A percentile compares a stretch with the other conserved stretches of the same genome.
Evolutionary conservation across 2,329 filamentous ascomycete species (phyloP).

Genomic region (Fusarium beomiforme): DNA sequence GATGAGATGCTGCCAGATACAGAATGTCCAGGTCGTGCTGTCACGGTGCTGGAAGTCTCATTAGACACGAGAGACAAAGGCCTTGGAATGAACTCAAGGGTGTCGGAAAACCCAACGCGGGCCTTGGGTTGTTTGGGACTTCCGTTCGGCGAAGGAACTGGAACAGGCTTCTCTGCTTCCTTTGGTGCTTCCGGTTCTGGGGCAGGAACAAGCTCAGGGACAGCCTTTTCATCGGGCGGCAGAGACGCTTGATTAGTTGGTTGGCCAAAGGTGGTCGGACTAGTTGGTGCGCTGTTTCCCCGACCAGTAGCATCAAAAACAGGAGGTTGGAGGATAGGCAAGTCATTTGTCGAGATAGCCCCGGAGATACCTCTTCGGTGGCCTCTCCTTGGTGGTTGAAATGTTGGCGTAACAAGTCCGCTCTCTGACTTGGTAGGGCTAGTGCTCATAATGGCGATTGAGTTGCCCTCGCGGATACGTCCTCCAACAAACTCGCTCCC

Average conservation of each 20-base stretch:
- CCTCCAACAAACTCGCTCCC: conserved; percentile 90
- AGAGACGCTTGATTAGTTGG: conserved; percentile 34
- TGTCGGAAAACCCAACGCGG: conserved; percentile 85
- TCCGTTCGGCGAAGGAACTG: conserved; percentile 4
- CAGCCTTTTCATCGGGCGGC: conserved; percentile 1
- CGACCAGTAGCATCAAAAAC: conserved; percentile 60
- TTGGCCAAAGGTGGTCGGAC: conserved; percentile 60
- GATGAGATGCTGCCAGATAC: conserved; percentile 84
- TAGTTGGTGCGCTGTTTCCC: conserved; percentile 72
- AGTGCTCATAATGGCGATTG: conserved; percentile 71
- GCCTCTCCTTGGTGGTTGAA: conserved; percentile 66
- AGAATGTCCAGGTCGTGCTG: conserved; percentile 75
- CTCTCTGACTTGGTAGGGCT: conserved; percentile 74
- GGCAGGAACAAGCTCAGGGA: conserved; percentile 2
- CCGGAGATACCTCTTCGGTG: conserved; percentile 79
- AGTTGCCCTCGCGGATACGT: conserved; percentile 67
- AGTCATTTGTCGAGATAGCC: conserved; percentile 85
- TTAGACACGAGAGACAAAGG: conserved; percentile 86
- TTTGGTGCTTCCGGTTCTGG: not conserved
- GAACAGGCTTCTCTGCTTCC: not conserved
- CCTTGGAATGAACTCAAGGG: conserved; percentile 82
- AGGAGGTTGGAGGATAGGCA: conserved; percentile 74
- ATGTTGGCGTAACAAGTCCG: conserved; percentile 65
- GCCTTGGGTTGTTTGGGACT: conserved; percentile 58
- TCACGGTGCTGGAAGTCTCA: conserved; percentile 82